Percentiles rank a stretch among this genome's conserved stretches.
These are phyloP conservation scores for Coemansia sp. DNA, from an alignment of 192 early-diverging fungal genomes.

Conservation along the genomic window DNA sequence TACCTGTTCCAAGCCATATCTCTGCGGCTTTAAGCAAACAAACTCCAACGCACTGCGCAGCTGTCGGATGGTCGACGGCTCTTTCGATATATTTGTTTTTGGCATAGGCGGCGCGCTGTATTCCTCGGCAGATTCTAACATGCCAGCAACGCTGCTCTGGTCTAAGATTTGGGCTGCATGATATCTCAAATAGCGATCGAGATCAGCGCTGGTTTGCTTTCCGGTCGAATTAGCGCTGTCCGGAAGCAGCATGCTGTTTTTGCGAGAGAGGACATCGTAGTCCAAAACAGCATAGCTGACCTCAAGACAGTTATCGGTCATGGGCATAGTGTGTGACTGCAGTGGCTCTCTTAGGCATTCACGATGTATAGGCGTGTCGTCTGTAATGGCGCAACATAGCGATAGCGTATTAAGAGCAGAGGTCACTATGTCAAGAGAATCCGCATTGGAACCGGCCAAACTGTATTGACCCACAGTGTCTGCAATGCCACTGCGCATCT, in stretches of 20 bases:
- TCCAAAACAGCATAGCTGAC: constrained; percentile 41
- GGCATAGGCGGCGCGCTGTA: background rate
- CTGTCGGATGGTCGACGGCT: background rate
- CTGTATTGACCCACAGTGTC: background rate
- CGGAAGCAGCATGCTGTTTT: constrained; percentile 17
- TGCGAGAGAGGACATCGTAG: constrained; percentile 21
- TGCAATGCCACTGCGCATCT: background rate
- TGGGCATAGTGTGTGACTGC: constrained; percentile 18
- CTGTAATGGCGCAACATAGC: constrained; percentile 8
- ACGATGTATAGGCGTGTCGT: constrained; percentile 2
- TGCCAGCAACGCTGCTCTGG: background rate
- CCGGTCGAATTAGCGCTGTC: constrained; percentile 14
- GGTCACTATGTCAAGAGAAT: constrained; percentile 11
- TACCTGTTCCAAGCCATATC: background rate
- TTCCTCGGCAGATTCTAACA: background rate
- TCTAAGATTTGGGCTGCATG: background rate
- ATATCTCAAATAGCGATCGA: constrained; percentile 12
- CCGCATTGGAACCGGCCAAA: background rate
- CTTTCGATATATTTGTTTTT: background rate
- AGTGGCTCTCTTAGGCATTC: constrained; percentile 37
- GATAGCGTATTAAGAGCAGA: constrained; percentile 34
- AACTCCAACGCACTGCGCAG: constrained; percentile 14
- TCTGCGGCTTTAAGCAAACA: constrained; percentile 5
- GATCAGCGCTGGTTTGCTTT: background rate
- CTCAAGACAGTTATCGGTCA: constrained; percentile 39